Evolutionary conservation across 2,329 filamentous ascomycete species (phyloP).

Genomic region (Trichophyton equinum): DNA sequence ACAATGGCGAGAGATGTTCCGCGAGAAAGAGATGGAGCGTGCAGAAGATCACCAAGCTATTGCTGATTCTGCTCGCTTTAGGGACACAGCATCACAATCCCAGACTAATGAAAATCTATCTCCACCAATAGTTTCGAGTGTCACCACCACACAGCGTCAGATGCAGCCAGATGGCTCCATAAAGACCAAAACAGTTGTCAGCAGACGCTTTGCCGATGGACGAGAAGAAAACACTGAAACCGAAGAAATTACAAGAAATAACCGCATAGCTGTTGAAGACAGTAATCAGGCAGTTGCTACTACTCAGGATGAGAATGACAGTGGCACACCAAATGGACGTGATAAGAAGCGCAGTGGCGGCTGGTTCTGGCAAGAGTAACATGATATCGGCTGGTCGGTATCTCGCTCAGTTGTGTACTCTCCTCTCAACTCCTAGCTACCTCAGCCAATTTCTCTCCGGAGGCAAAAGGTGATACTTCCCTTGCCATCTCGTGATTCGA

Average conservation of each 20-base stretch:
- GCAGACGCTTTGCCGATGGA: conserved; percentile 48
- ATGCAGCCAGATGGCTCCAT: conserved; percentile 45
- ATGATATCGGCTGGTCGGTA: neutral
- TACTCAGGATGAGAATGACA: neutral
- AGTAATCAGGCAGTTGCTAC: neutral
- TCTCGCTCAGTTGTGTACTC: neutral
- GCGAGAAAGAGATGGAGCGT: conserved; percentile 13
- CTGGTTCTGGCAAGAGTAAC: conserved; percentile 30
- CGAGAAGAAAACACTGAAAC: conserved; percentile 47
- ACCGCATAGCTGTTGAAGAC: neutral
- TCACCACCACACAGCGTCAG: conserved; percentile 45
- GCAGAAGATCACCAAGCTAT: neutral
- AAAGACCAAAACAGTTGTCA: conserved; percentile 45
- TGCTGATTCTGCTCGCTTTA: neutral
- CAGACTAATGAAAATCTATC: neutral
- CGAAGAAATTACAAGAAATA: conserved; percentile 8
- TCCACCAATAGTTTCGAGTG: conserved; percentile 41
- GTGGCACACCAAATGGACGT: neutral
- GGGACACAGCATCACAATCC: neutral
- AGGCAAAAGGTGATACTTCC: neutral
- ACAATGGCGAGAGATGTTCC: conserved; percentile 5
- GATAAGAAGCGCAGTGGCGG: conserved; percentile 13
- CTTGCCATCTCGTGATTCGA: neutral
- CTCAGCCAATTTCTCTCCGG: neutral
- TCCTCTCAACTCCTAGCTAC: neutral